Conservation (phyloP, 805 yeast genomes). For the Torulaspora microellipsoides region DNA sequence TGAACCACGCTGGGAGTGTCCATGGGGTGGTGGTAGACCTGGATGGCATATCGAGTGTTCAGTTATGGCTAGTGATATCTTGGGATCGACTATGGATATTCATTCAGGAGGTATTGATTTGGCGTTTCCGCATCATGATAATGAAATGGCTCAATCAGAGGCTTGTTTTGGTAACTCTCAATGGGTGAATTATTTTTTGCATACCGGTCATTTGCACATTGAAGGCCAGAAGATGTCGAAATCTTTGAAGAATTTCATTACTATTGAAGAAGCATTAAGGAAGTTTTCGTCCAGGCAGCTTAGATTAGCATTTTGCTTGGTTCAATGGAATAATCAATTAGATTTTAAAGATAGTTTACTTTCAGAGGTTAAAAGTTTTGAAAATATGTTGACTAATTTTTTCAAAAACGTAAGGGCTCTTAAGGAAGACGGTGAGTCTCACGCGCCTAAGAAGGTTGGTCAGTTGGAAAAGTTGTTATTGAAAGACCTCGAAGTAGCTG, state of each 20-base stretch:
- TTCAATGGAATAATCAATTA: slow-evolving; percentile 87
- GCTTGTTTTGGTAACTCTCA: slow-evolving; percentile 85
- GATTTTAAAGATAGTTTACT: slow-evolving; percentile 85
- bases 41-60: slow-evolving; percentile 99
- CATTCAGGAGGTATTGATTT: slow-evolving; percentile 97
- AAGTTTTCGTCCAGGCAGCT: slow-evolving; percentile 74
- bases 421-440: slow-evolving; percentile 62
- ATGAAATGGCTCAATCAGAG: slow-evolving; percentile 95
- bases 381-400: slow-evolving; percentile 71
- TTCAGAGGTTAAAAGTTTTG: slow-evolving; percentile 71
- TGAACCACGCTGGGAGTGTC: slow-evolving; percentile 92
- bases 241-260: slow-evolving; percentile 89
- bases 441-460: slow-evolving; percentile 58
- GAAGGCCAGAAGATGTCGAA: slow-evolving; percentile 99
- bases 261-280: slow-evolving; percentile 82
- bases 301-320: slow-evolving; percentile 84
- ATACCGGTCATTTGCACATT: slow-evolving; percentile 95
- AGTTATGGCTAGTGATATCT: slow-evolving; percentile 91
- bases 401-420: slow-evolving; percentile 86
- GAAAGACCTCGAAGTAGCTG: slow-evolving; percentile 45
- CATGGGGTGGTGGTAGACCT: slow-evolving; percentile 97
- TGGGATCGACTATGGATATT: slow-evolving; percentile 82
- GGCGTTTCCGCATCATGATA: slow-evolving; percentile 98
- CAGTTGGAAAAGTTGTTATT: slow-evolving; percentile 52
- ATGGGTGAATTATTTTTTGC: slow-evolving; percentile 96